Base-by-base conservation (phyloP, 2,329 filamentous ascomycete genomes). In the Blumeria graminis region DNA sequence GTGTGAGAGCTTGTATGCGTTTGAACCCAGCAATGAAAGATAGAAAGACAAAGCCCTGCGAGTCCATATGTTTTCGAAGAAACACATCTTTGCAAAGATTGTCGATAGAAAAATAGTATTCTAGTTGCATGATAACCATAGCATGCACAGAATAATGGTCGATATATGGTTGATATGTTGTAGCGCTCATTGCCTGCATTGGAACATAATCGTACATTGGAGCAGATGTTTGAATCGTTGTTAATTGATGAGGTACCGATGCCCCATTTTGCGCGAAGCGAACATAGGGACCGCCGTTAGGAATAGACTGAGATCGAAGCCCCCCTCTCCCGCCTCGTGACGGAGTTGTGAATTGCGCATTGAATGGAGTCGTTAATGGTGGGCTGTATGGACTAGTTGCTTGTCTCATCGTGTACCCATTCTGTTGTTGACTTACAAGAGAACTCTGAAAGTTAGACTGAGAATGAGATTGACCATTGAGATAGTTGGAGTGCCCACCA, bases 91-190 rank as follows among this genome's bases (percentile, higher is more conserved):
- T 95, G 75, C 86, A 85, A 54, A 96, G 75, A 67, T 98, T 98
- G 65, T 95, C 86, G 33, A 94, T 77, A 0, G 90, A 96, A 70
- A 98, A 94, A 70, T 98, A 98, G 72, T 95, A 98, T 65, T 94
- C 87, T 39, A 88, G 76, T 65, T 76, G 71, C 61, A 66, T 67
- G 56, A 70, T 73, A 53, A 78, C 66, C 62, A 67, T 65, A 11
- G 60, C 59, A 39, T 66, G 59, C n/a, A 67, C 63, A 38, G 74
- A 73, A 59, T 71, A 74, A n/a, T 75, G 74, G 57, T 81, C 76
- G 59, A 77, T 69, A 55, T 76, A 78, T 45, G 75, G 72, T 60
- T 72, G 72, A 63, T 75, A 82, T 7, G 78, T 74, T 56, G 77
- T 67, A 33, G 78, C 74, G 59, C 71, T 76, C 72, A 81, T 76